Evolutionary conservation across 768 basidiomycete species (phyloP).

Genomic region (Polyporus arcularius): DNA sequence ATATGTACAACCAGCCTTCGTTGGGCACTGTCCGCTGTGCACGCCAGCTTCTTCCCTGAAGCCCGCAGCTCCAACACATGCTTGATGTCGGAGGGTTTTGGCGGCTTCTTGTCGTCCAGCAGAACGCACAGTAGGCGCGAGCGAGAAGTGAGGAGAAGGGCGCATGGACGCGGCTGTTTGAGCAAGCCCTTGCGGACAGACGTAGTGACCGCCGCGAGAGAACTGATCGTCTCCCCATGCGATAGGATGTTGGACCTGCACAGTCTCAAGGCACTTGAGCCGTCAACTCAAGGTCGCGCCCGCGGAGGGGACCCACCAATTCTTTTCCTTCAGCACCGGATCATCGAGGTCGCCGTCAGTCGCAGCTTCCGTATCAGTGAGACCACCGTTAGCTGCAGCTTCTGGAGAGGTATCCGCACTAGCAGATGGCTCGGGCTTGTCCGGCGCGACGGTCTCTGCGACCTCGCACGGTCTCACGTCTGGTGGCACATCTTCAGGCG

Average conservation of each 20-base stretch:
- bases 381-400: background rate
- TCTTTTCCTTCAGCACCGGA: background rate
- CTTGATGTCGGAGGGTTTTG: conserved; percentile 5
- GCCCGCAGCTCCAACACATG: background rate
- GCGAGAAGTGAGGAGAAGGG: conserved; percentile 5
- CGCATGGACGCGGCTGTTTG: conserved; percentile 9
- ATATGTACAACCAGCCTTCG: background rate
- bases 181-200: conserved; percentile 8
- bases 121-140: conserved; percentile 12
- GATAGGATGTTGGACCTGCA: conserved; percentile 8
- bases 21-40: background rate
- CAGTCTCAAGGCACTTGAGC: background rate
- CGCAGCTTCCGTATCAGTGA: background rate
- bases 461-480: background rate
- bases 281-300: background rate
- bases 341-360: background rate
- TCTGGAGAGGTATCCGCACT: background rate
- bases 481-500: background rate
- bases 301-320: conserved; percentile 2
- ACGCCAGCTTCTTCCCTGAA: background rate
- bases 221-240: conserved; percentile 1
- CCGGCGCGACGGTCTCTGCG: background rate
- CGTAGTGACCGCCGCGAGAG: background rate
- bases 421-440: background rate
- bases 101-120: background rate